phyloP scores from a whole-genome alignment of 1,139 yeast species.

The Hansenula anomala region DNA sequence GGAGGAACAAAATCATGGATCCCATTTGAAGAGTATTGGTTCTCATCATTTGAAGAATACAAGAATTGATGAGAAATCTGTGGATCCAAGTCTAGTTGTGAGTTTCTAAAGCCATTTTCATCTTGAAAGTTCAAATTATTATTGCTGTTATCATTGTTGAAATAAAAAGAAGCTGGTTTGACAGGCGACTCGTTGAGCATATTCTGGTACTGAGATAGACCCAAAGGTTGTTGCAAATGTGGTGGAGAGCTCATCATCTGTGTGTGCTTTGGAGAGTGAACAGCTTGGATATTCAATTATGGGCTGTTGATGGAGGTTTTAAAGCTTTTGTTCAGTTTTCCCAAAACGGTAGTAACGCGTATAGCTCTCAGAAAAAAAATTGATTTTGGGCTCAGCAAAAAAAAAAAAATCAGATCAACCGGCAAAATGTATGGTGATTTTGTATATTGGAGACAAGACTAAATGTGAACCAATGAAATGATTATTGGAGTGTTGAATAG shows the following conservation, averaged over 20 bases:
- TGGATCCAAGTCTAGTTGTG: conserved; percentile 1
- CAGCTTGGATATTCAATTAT: too few species aligned
- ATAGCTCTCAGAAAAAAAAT: not conserved
- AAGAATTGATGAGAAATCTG: conserved; percentile 4
- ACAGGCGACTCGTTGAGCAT: conserved; percentile 16
- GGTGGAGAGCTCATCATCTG: conserved; percentile 8
- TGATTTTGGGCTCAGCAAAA: too few species aligned
- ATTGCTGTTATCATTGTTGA: conserved; percentile 5
- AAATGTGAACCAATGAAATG: too few species aligned
- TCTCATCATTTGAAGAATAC: not conserved
- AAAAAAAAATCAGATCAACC: too few species aligned
- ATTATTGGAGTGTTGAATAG: too few species aligned
- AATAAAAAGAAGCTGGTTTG: conserved; percentile 13
- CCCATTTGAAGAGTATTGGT: too few species aligned
- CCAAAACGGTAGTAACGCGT: conserved; percentile 6
- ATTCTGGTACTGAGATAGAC: conserved; percentile 12
- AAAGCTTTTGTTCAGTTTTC: too few species aligned
- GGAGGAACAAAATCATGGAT: conserved; percentile 9
- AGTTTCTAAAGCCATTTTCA: conserved; percentile 8
- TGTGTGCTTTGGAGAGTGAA: too few species aligned
- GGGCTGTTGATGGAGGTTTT: not conserved
- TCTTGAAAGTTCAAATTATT: conserved; percentile 4
- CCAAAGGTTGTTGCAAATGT: conserved; percentile 9
- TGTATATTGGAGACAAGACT: too few species aligned
- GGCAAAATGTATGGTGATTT: too few species aligned